Conservation (phyloP, 495 filamentous ascomycete genomes). For the Hypoxylon intermedium region DNA sequence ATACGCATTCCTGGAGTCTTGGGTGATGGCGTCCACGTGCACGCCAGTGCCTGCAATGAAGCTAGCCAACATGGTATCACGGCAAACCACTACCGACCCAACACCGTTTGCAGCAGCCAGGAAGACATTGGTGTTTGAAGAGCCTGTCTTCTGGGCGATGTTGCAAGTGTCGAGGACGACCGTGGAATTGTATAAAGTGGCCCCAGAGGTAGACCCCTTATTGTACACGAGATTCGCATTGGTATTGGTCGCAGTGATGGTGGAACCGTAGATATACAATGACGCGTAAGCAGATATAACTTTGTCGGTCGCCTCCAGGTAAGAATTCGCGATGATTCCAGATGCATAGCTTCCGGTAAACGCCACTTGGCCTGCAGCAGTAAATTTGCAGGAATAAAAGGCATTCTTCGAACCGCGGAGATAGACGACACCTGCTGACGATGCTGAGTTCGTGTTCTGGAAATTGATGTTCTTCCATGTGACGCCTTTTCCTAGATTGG, state of each 20-base stretch:
- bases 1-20: background rate
- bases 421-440: background rate
- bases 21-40: background rate
- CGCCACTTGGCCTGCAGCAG: background rate
- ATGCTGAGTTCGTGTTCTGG: background rate
- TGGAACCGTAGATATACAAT: background rate
- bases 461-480: background rate
- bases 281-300: background rate
- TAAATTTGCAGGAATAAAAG: background rate
- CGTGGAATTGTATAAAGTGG: background rate
- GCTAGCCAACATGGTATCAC: background rate
- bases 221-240: background rate
- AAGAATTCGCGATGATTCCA: background rate
- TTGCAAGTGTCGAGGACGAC: background rate
- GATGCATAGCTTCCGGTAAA: background rate
- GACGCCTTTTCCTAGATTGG: no score
- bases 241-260: background rate
- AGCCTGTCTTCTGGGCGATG: background rate
- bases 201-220: background rate
- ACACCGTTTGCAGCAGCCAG: background rate
- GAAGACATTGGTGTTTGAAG: background rate
- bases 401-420: background rate
- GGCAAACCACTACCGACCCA: background rate
- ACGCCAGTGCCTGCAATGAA: background rate
- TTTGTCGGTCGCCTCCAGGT: background rate